Evolutionary conservation across 1,139 yeast genomes (phyloP).

Genomic region (Blastobotrys niveus): DNA sequence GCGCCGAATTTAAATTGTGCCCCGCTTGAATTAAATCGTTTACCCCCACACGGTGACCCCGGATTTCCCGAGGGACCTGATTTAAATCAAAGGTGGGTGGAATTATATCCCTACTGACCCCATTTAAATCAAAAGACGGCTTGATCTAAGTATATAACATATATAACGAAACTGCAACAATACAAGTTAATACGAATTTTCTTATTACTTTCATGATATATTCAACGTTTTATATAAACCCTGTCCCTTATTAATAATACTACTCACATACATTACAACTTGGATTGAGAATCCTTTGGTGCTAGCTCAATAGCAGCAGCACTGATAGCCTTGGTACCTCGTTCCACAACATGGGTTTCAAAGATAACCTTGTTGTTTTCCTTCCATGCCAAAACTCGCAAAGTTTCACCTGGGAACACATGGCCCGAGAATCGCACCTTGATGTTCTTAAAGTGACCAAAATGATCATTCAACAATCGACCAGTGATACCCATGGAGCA

Average conservation of each 20-base stretch:
- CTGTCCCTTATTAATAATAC: neutral
- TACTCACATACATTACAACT: constrained; percentile 20
- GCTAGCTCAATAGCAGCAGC: constrained; percentile 77
- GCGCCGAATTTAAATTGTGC: no score
- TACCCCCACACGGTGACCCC: no score
- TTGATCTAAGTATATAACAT: no score
- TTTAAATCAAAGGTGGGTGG: no score
- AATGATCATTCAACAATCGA: constrained; percentile 70
- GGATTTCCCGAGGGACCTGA: no score
- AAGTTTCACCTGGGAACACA: constrained; percentile 95
- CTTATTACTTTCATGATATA: neutral
- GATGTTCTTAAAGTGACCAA: constrained; percentile 76
- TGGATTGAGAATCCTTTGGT: constrained; percentile 20
- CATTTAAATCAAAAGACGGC: no score
- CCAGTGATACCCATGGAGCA: constrained; percentile 81
- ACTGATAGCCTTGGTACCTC: constrained; percentile 72
- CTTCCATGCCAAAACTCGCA: constrained; percentile 82
- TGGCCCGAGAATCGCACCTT: constrained; percentile 89
- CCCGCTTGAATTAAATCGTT: no score
- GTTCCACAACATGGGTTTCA: constrained; percentile 78
- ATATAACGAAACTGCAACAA: no score
- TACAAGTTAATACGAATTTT: neutral
- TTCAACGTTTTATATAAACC: neutral
- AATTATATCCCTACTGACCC: no score
- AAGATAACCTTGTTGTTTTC: constrained; percentile 63